phyloP scores from a whole-genome alignment of 257 asterid genomes.

The Nicotiana noctiflora region DNA sequence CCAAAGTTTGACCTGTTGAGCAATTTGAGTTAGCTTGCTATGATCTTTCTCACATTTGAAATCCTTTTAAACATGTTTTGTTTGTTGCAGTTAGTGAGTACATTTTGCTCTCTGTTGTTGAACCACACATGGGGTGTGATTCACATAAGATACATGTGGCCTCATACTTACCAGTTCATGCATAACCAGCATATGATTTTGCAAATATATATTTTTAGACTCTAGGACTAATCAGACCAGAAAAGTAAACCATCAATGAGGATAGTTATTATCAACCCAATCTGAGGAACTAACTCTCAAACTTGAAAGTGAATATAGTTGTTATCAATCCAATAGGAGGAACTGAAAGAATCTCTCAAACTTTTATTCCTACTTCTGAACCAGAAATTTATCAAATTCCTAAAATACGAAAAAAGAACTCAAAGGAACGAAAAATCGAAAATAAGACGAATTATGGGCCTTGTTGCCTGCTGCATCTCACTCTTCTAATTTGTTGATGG shows the following conservation, averaged over 20 bases:
- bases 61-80: background rate
- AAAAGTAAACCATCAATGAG: no score
- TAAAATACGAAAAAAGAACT: no score
- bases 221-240: background rate
- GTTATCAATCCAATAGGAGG: background rate
- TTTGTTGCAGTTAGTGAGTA: background rate
- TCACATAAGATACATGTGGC: background rate
- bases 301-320: background rate
- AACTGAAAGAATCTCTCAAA: background rate
- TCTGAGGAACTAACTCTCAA: background rate
- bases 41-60: background rate
- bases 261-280: background rate
- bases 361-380: background rate
- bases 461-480: background rate
- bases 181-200: background rate
- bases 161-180: background rate
- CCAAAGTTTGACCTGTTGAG: slow-evolving; percentile 78
- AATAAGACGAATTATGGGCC: background rate
- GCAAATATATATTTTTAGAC: no score
- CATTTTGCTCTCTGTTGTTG: background rate
- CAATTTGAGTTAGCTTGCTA: background rate
- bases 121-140: background rate
- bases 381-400: background rate
- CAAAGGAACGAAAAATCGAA: background rate
- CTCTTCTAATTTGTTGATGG: background rate